Evolutionary conservation across 371 early-diverging fungal species (phyloP), one percentile per base, ranked within the genome.

Genomic region (Conidiobolus incongruus): DNA sequence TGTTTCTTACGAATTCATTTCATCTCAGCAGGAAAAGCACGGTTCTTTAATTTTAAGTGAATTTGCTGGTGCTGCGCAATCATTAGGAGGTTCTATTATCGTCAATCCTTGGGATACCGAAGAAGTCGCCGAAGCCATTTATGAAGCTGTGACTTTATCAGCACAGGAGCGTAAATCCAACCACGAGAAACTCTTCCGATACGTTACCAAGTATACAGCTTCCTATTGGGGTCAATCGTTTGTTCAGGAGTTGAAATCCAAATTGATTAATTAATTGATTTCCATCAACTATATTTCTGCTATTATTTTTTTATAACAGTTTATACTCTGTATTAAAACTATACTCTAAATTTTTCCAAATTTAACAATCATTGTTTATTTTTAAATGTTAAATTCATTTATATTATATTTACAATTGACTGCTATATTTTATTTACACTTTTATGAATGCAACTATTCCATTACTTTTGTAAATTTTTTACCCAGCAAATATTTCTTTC

Each of bases 91-190:
- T 0, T 75, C 93, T 11, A 67, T 99, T 20, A 83, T 90, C 53
- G 86, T 97, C 44, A 99, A 99, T 62, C 94, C 99, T 6, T 99
- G 98, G 98, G 88, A 94, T 59, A 93, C 83, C 0, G 90, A 87
- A 43, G 95, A 93, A 51, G 65, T 99, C 21, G 78, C 97, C 1
- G 66, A 81, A 22, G 86, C 91, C 4, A 75, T 94, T 40, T 61
- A 83, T 50, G 77, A 81, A 38, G 97, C 97, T 8, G 77, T 99
- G 22, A 80, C 79, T 0, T 90, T 99, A 92, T 57, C 81, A 0
- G 69, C 76, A 4, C 77, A 81, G 23, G 62, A 70, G 36, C 73
- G 87, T 37, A 68, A 69, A 45, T 58, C 68, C 31, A 91, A 89
- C 60, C 86, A 92, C 58, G 73, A 83, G 53, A 90, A 85, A 49